Conservation (phyloP, 495 filamentous ascomycete genomes). For the Peziza echinospora region DNA sequence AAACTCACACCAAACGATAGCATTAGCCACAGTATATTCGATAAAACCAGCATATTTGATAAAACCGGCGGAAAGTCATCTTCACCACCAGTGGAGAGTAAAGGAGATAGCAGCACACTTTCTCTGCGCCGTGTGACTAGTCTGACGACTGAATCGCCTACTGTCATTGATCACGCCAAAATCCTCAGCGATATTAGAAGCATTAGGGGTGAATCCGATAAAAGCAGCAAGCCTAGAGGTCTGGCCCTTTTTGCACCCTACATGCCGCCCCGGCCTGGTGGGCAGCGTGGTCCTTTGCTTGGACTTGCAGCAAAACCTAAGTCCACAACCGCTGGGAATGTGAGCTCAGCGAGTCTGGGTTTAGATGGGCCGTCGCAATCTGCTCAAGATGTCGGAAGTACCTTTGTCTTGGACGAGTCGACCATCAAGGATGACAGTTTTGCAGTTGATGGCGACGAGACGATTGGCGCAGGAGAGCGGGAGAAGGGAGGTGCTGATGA, state of each 20-base stretch:
- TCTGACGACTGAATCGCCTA: too few species aligned
- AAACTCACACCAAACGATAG: neutral
- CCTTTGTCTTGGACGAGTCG: neutral
- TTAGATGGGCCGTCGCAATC: too few species aligned
- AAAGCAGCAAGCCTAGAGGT: conserved; percentile 6
- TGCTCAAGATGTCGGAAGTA: neutral
- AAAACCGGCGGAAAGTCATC: neutral
- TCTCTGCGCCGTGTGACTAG: too few species aligned
- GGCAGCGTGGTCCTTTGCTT: conserved; percentile 3
- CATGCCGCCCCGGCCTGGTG: conserved; percentile 10
- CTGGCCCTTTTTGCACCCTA: conserved; percentile 16
- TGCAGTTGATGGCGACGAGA: too few species aligned
- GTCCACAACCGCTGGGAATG: too few species aligned
- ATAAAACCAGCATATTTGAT: neutral
- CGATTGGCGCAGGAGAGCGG: neutral
- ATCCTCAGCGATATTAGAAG: conserved; percentile 20
- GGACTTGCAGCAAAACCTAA: conserved; percentile 3
- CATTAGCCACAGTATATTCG: neutral
- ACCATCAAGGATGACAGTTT: neutral
- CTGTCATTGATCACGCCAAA: conserved; percentile 8
- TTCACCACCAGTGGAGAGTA: neutral
- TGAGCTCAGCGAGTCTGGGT: too few species aligned
- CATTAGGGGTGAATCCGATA: conserved; percentile 11
- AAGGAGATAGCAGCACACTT: neutral
- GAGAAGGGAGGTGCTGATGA: neutral